phyloP scores from a whole-genome alignment of 768 basidiomycete species.

The Hericium rajendrae region DNA sequence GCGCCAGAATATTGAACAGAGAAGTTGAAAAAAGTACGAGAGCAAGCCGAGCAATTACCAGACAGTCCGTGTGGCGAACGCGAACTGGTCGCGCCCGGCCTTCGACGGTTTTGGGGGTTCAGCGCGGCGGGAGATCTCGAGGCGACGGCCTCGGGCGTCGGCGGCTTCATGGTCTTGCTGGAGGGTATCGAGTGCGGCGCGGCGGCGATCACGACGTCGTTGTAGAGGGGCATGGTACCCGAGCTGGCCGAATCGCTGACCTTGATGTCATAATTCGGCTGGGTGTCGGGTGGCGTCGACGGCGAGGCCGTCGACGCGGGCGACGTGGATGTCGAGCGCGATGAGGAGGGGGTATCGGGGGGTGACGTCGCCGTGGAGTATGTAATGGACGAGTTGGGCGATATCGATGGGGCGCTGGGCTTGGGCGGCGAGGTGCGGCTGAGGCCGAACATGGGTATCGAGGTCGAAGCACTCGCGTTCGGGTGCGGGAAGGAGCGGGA shows the following conservation, averaged over 20 bases:
- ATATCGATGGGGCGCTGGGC: conserved; percentile 9
- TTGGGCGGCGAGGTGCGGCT: background rate
- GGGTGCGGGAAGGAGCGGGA: conserved; percentile 15
- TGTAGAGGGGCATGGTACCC: background rate
- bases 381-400: conserved; percentile 9
- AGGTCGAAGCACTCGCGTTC: conserved; percentile 12
- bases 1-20: background rate
- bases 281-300: conserved; percentile 15
- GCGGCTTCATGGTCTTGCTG: background rate
- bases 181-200: background rate
- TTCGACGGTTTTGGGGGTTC: background rate
- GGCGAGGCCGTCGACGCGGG: conserved; percentile 21
- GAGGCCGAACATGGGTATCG: conserved; percentile 17
- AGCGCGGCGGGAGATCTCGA: background rate
- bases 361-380: conserved; percentile 15
- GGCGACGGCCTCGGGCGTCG: background rate
- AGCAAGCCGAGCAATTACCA: background rate
- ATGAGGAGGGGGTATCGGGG: conserved; percentile 22
- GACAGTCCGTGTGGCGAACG: conserved; percentile 1
- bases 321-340: conserved; percentile 20
- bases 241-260: background rate
- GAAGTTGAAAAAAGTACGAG: background rate
- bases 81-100: conserved; percentile 1
- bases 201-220: background rate
- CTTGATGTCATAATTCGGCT: background rate